Conservation (phyloP, 1,139 yeast species). For the Magnusiomyces clavatus region DNA sequence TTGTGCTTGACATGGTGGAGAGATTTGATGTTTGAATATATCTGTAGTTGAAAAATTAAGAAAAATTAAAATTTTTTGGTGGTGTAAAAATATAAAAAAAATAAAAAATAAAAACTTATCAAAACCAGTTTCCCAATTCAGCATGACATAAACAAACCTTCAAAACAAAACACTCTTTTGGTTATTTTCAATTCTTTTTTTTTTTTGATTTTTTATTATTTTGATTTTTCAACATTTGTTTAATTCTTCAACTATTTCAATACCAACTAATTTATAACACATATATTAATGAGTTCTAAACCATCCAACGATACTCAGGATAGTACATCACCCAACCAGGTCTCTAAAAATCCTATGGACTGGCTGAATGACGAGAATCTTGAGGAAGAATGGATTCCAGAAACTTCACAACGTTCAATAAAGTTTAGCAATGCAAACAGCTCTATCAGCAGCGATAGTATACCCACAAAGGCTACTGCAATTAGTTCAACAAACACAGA, state of each 20-base stretch:
- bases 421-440: neutral
- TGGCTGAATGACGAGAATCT: conserved; percentile 6
- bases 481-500: neutral
- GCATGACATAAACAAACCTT: too few species aligned
- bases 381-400: conserved; percentile 4
- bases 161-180: neutral
- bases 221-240: neutral
- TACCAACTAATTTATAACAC: neutral
- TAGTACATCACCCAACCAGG: neutral
- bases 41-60: neutral
- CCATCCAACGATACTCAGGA: neutral
- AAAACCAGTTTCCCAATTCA: neutral
- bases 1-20: too few species aligned
- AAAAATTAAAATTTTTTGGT: neutral
- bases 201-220: neutral
- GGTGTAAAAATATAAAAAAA: neutral
- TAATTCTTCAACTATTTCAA: too few species aligned
- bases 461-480: neutral
- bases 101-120: neutral
- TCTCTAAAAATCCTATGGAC: neutral
- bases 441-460: neutral
- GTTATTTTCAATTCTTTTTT: neutral
- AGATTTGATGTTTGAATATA: too few species aligned
- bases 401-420: neutral
- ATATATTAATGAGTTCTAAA: neutral